phyloP scores from a whole-genome alignment of 768 basidiomycete genomes.

The Hydnum rufescens region DNA sequence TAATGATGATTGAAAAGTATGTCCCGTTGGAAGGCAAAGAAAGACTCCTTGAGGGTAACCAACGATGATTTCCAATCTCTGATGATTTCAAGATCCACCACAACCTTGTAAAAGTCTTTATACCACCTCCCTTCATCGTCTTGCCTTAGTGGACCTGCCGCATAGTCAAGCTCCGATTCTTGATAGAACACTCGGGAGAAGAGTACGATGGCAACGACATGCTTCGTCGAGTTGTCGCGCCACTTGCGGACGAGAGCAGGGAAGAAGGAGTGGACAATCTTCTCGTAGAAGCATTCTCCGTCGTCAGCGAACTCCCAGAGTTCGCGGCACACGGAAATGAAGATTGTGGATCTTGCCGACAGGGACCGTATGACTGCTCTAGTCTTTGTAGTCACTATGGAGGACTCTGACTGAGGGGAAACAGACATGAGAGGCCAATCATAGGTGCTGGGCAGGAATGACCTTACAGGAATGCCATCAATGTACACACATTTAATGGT shows the following conservation, averaged over 20 bases:
- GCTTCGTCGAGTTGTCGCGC: constrained; percentile 69
- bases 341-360: constrained; percentile 80
- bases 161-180: constrained; percentile 54
- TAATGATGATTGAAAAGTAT: constrained; percentile 81
- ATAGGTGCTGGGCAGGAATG: background rate
- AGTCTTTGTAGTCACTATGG: constrained; percentile 59
- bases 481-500: constrained; percentile 68
- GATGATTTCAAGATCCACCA: constrained; percentile 78
- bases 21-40: constrained; percentile 80
- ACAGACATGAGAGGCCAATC: background rate
- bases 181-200: constrained; percentile 88
- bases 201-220: constrained; percentile 84
- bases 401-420: constrained; percentile 29
- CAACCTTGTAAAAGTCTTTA: constrained; percentile 93
- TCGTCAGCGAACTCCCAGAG: constrained; percentile 95
- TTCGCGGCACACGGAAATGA: constrained; percentile 91
- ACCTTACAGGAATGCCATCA: constrained; percentile 39
- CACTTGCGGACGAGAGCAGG: constrained; percentile 75
- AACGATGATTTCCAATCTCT: constrained; percentile 77
- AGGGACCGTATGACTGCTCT: constrained; percentile 78
- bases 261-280: constrained; percentile 93
- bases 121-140: constrained; percentile 68
- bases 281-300: constrained; percentile 89
- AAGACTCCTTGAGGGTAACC: constrained; percentile 69
- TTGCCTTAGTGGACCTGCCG: constrained; percentile 57